Base-by-base conservation (phyloP, 306 rosid genomes). In the Bauhinia variegata region DNA sequence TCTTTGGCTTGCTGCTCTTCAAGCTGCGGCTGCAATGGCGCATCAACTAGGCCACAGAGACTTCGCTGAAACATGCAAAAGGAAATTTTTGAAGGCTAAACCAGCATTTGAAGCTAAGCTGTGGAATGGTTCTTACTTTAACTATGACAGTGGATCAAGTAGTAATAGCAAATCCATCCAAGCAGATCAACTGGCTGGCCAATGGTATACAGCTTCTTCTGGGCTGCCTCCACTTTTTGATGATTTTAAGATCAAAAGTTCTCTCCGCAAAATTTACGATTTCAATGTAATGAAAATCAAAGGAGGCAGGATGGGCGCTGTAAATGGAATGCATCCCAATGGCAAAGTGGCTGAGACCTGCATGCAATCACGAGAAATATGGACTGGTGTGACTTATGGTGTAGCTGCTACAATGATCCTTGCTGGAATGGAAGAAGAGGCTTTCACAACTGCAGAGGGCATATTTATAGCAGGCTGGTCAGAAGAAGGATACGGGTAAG, bases 1-100 rank as follows among this genome's bases (percentile, higher is more conserved):
- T 76, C 81, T 93, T 74, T 93, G 98, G 98, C 87, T 93, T 68
- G 96, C 98, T 34, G 95, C 98, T 53, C 93, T 93, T 57, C 98
- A 93, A 77, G 97, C 98, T 70, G 97, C 98, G 59, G 97, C 98
- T 58, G 91, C 90, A 13, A 93, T 93, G 98, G 98, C 98, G 72
- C 55, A 78, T 79, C 83, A 84, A 65, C 75, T 93, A 2, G 97
- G 95, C 12, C 96, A 89, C 79, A 82, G 13, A 56, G 78, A 79
- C 14, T 93, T 93, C 76, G 97, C 97, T 0, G 97, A 90, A 74
- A 80, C 83, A 67, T 90, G 97, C 86, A 93, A 93, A 79, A 79
- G 95, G 64, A 86, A 79, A 72, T 90, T 67, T 83, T 68, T 89
- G 83, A 86, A 85, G 83, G 97, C 99, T 67, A 93, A 90, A 75